Evolutionary conservation across 2,329 filamentous ascomycete genomes (phyloP), one percentile per base, ranked within the genome.

Genomic region (Cyanodermella asteris): DNA sequence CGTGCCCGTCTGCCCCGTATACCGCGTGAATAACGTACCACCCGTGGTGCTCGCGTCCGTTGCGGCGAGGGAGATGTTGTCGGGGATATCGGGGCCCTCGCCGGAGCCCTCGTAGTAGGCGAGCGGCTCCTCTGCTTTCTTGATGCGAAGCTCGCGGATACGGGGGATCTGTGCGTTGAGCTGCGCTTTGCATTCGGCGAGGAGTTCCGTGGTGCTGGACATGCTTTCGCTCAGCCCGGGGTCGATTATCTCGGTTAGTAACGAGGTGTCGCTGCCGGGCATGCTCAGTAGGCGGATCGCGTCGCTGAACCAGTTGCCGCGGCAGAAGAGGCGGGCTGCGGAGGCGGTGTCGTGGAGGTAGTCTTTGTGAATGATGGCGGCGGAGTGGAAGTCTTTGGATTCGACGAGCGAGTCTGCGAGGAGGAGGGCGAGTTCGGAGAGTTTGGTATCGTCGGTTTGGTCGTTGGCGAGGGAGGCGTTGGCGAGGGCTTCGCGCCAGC

Each of bases 401-500:
- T 94, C 87, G 36, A 64, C 63, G 8, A 91, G 64, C 2, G 72
- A 73, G 27, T 84, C 77, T 2, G 74, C 75, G 4, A 97, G 65
- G 1, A 64, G 61, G 1, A 53, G 56, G n/a, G 80, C 80, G 11
- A 93, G 64, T 18, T 68, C 61, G n/a, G n/a, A n/a, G n/a, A n/a
- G n/a, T n/a, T n/a, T n/a, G n/a, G n/a, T n/a, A n/a, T n/a, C n/a
- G n/a, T n/a, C n/a, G 4, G 46, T 41, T 17, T 27, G 32, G 16
- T 91, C 55, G 9, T 74, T 63, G 1, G 59, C 53, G 28, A 76
- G 64, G 28, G 69, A 65, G 5, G 82, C 82, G 23, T 68, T 68
- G 37, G 74, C 78, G 24, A 97, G 66, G 13, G 78, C 78, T 47
- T 97, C 84, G 26, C 77, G 78, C 87, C 87, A 97, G 49, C 76